These are phyloP conservation scores for Nitzschia palea DNA, from an alignment of 108 stramenopile genomes.

Conservation along the genomic window DNA sequence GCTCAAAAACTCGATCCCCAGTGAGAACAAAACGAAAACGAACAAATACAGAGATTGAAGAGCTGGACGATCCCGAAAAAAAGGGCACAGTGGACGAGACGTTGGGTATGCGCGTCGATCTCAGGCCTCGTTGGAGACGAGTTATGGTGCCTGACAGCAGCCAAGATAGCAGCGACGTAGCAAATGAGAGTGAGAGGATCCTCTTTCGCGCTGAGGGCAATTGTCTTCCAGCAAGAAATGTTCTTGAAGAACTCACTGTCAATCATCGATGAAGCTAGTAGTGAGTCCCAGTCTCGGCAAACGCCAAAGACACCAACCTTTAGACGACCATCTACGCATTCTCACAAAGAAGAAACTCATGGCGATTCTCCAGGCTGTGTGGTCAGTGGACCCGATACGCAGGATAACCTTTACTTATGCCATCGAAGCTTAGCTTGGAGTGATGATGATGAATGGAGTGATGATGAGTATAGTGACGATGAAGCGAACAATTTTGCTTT, in stretches of 20 bases:
- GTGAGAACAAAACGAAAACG: neutral
- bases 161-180: neutral
- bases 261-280: too few relatives aligned
- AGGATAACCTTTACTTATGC: constrained; percentile 4
- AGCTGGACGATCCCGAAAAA: neutral
- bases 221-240: too few relatives aligned
- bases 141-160: neutral
- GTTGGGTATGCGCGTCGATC: neutral
- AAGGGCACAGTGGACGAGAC: neutral
- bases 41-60: neutral
- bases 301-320: too few relatives aligned
- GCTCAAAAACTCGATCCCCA: too few relatives aligned
- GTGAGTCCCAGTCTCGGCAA: too few relatives aligned
- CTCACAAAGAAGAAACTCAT: too few relatives aligned
- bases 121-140: neutral
- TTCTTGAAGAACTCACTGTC: too few relatives aligned
- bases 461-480: neutral
- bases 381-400: neutral
- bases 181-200: too few relatives aligned
- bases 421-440: constrained; percentile 11
- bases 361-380: too few relatives aligned
- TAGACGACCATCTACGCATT: too few relatives aligned
- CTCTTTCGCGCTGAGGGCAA: too few relatives aligned
- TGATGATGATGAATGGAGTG: neutral
- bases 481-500: constrained; percentile 14